Percentiles rank a stretch among this genome's conserved stretches.
Conservation (phyloP, 331 rosid genomes). For the Saraca asoca region DNA sequence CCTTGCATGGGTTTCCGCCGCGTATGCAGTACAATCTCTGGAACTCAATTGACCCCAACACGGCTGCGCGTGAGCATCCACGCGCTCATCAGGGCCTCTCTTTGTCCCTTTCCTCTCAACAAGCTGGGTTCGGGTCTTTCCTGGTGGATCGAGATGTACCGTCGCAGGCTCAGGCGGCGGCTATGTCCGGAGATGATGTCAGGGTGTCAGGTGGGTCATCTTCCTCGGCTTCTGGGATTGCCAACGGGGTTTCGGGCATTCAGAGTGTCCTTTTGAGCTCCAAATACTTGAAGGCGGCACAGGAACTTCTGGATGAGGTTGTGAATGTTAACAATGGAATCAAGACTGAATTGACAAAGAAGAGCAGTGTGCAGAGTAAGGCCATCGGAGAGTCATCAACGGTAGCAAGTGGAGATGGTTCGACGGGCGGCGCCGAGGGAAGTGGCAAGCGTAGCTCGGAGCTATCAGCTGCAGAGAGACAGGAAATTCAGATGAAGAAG, state of each 20-base stretch:
- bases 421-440: conserved; percentile 41
- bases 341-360: conserved; percentile 52
- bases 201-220: conserved; percentile 64
- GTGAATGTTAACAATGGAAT: conserved; percentile 74
- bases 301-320: conserved; percentile 90
- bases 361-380: conserved; percentile 42
- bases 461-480: conserved; percentile 78
- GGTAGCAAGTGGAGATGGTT: conserved; percentile 55
- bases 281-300: conserved; percentile 87
- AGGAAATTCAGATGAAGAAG: conserved; percentile 94
- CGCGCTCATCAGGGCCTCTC: conserved; percentile 78
- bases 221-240: conserved; percentile 68
- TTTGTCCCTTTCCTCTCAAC: conserved; percentile 78
- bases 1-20: conserved; percentile 81
- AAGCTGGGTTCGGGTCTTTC: conserved; percentile 60
- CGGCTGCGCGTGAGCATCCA: conserved; percentile 70
- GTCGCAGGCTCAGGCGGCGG: conserved; percentile 41
- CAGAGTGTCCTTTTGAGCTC: conserved; percentile 83
- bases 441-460: conserved; percentile 59
- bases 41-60: conserved; percentile 54
- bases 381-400: conserved; percentile 56
- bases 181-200: conserved; percentile 55
- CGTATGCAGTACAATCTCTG: conserved; percentile 75
- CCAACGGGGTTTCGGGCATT: conserved; percentile 68
- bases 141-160: conserved; percentile 49